Percentiles rank a stretch among this genome's conserved stretches.
phyloP scores from a whole-genome alignment of 345 rosid genomes.

The Aegle marmelos region DNA sequence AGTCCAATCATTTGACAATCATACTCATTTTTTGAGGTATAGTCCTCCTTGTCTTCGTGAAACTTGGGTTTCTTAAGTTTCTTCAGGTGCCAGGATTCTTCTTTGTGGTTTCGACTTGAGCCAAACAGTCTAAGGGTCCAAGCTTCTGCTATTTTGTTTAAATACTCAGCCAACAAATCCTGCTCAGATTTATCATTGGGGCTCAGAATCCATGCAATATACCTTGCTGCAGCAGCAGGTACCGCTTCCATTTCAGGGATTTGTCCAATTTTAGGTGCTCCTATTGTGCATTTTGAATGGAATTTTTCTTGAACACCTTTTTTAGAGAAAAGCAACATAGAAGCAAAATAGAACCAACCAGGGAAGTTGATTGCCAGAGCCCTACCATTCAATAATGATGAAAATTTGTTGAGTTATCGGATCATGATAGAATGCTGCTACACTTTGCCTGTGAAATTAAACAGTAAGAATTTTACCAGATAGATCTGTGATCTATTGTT shows the following conservation, averaged over 20 bases:
- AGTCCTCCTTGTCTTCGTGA: slow-evolving; percentile 15
- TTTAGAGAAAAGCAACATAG: slow-evolving; percentile 47
- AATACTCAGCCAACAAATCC: slow-evolving; percentile 40
- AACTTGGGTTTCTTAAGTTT: slow-evolving; percentile 43
- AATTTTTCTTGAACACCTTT: slow-evolving; percentile 21
- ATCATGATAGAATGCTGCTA: background rate
- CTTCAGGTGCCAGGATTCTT: slow-evolving; percentile 25
- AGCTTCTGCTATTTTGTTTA: slow-evolving; percentile 46
- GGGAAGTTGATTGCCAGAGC: slow-evolving; percentile 78
- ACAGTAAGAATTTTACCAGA: slow-evolving; percentile 45
- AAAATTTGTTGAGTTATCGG: background rate
- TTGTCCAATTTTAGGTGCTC: slow-evolving; percentile 18
- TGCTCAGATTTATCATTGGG: slow-evolving; percentile 47
- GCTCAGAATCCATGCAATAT: slow-evolving; percentile 67
- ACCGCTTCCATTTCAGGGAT: slow-evolving; percentile 23
- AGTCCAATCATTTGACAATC: slow-evolving; percentile 30
- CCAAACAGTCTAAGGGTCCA: slow-evolving; percentile 36
- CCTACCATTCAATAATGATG: slow-evolving; percentile 43
- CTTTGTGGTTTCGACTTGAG: slow-evolving; percentile 24
- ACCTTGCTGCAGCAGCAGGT: slow-evolving; percentile 54
- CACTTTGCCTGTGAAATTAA: background rate
- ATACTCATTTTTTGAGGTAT: slow-evolving; percentile 18
- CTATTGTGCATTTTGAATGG: slow-evolving; percentile 20
- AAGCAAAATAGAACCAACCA: slow-evolving; percentile 77
- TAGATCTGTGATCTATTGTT: slow-evolving; percentile 50